phyloP scores from a whole-genome alignment of 192 early-diverging fungal species.

The Umbelopsis ramanniana region DNA sequence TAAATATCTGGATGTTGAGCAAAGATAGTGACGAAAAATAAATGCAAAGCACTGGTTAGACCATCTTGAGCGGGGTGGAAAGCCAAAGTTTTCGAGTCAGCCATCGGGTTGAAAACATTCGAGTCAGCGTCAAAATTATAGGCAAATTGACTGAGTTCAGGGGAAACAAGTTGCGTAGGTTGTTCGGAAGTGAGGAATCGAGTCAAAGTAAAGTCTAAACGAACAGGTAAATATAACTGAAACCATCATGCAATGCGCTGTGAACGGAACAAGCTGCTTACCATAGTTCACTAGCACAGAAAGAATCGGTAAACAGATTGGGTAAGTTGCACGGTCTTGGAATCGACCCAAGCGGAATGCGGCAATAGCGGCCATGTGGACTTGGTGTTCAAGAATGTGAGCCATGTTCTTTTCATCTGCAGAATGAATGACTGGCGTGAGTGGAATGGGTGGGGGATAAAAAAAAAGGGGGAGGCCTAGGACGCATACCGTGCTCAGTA shows the following conservation, averaged over 20 bases:
- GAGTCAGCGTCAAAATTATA: constrained; percentile 39
- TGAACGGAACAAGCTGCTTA: constrained; percentile 12
- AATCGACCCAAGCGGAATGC: constrained; percentile 35
- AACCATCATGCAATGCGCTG: not conserved
- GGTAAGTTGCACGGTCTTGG: constrained; percentile 28
- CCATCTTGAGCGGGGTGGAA: constrained; percentile 41
- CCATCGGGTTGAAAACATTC: constrained; percentile 23
- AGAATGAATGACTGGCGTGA: not conserved
- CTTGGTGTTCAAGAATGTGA: constrained; percentile 35
- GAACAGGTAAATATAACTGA: constrained; percentile 18
- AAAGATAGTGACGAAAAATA: constrained; percentile 45
- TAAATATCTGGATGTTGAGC: constrained; percentile 37
- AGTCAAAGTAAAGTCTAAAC: constrained; percentile 33
- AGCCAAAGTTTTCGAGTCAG: not conserved
- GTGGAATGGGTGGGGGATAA: not conserved
- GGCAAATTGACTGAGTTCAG: constrained; percentile 35
- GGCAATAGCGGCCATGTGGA: constrained; percentile 32
- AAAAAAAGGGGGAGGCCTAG: not conserved
- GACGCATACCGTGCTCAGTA: constrained; percentile 42
- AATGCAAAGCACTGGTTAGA: constrained; percentile 34
- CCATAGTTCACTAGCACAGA: constrained; percentile 42
- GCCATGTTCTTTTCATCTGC: constrained; percentile 43
- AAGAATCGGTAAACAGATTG: constrained; percentile 39
- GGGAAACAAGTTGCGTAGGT: constrained; percentile 24
- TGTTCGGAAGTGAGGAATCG: constrained; percentile 22